Evolutionary conservation across 139 green algal species (phyloP), one percentile per base, ranked within the genome.

Genomic region (Parachlorella kessleri): DNA sequence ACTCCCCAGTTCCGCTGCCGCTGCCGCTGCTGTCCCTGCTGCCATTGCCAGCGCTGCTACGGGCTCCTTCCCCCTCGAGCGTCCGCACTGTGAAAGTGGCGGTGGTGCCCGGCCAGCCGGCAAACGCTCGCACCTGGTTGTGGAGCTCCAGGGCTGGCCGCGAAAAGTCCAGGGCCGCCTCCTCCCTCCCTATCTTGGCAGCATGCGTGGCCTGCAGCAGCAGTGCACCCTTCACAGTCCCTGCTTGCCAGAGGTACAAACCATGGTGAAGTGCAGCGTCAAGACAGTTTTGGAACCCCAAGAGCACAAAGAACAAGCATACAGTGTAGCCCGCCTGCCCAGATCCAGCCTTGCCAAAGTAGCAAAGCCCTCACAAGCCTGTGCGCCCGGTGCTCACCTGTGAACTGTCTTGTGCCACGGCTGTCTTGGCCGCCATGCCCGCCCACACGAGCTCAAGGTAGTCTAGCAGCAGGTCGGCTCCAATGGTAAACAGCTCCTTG

Each of bases 51-150:
- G n/a, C 40, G 21, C 40, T 88, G 77, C 82, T 70, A 59, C 68
- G 23, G 66, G 40, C 21, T 77, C 76, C 32, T 41, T 21, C 33
- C 18, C 18, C 35, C 6, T 7, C 41, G 39, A 28, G 65, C 65
- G 42, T 87, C 81, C 21, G 65, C 55, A 93, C 33, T 33, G 66
- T 21, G 9, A 97, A 88, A 0, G 30, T 59, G n/a, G 81, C 86
- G 53, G 77, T 82, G 6, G 91, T 96, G 38, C 91, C 89, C 3
- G 95, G 93, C 94, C 91, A 97, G 14, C 88, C 88, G 10, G 88
- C 90, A 87, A 97, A 95, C 14, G 76, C 93, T 7, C 93, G 81
- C 35, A 98, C 93, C 63, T 95, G 89, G 87, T 97, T 95, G 84
- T 98, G 94, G 66, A 96, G 86, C 23, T 23, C 37, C 21, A 38